These are phyloP conservation scores for Sorghum bicolor DNA, from an alignment of 176 grass and related monocot genomes.

Conservation along the genomic window DNA sequence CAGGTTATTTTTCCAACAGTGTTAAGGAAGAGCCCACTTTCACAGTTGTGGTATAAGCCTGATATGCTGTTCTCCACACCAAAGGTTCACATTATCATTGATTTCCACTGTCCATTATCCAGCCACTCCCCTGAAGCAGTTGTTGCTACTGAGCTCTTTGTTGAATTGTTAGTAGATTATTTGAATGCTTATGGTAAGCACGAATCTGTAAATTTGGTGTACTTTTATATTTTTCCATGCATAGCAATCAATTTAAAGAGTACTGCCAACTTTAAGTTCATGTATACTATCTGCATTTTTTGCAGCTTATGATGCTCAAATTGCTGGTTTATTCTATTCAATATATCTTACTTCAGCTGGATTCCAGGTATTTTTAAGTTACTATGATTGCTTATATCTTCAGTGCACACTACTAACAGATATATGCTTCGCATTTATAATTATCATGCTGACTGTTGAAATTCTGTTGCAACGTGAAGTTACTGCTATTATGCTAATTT, in stretches of 20 bases:
- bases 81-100: constrained; percentile 75
- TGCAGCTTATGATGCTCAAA: constrained; percentile 90
- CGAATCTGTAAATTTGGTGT: constrained; percentile 8
- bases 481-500: neutral
- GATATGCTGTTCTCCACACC: constrained; percentile 73
- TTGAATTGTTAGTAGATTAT: constrained; percentile 79
- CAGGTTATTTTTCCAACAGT: constrained; percentile 74
- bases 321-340: constrained; percentile 79
- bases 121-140: constrained; percentile 75
- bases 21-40: constrained; percentile 68
- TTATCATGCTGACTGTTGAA: neutral
- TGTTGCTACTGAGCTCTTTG: constrained; percentile 59
- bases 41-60: constrained; percentile 88
- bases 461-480: constrained; percentile 13
- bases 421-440: neutral
- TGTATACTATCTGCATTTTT: neutral
- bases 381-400: constrained; percentile 3
- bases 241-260: neutral
- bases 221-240: neutral
- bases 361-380: constrained; percentile 63
- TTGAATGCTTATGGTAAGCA: constrained; percentile 93
- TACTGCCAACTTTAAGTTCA: constrained; percentile 3
- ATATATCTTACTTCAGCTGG: constrained; percentile 55
- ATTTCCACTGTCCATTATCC: constrained; percentile 92
- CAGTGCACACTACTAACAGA: neutral